Conservation (phyloP, 1,284 basidiomycete genomes). For the Heterobasidion occidentale region DNA sequence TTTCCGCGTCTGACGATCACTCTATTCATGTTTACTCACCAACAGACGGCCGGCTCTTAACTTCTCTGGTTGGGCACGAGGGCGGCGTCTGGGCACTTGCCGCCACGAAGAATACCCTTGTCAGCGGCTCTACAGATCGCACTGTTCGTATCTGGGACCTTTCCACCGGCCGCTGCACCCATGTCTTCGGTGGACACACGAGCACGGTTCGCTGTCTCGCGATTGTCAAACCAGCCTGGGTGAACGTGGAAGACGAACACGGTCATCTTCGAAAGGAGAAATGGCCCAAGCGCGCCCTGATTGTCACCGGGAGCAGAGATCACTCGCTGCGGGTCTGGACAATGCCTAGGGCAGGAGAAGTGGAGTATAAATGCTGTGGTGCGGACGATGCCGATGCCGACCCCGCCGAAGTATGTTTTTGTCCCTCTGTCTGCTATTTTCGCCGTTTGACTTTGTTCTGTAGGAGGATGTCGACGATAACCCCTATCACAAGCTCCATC, state of each 20-base stretch:
- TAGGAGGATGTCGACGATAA: conserved; percentile 77
- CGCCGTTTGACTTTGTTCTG: conserved; percentile 1
- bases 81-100: conserved; percentile 95
- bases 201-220: conserved; percentile 87
- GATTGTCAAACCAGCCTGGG: conserved; percentile 83
- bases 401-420: conserved; percentile 50
- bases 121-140: conserved; percentile 90
- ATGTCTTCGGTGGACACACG: conserved; percentile 90
- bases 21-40: conserved; percentile 91
- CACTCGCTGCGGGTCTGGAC: conserved; percentile 88
- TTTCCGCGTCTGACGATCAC: conserved; percentile 91
- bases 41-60: conserved; percentile 65
- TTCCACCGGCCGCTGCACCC: conserved; percentile 70
- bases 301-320: conserved; percentile 92
- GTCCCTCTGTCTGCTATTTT: neutral
- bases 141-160: conserved; percentile 94
- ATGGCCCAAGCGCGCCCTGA: conserved; percentile 81
- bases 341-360: conserved; percentile 71
- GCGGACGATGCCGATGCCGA: conserved; percentile 63
- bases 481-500: conserved; percentile 80
- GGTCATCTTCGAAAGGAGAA: conserved; percentile 57
- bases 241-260: conserved; percentile 58
- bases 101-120: conserved; percentile 77
- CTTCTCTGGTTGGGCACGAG: conserved; percentile 81
- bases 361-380: conserved; percentile 66